These are phyloP conservation scores for Epicoccum sorghinum DNA, from an alignment of 2,329 filamentous ascomycete genomes.

Conservation along the genomic window DNA sequence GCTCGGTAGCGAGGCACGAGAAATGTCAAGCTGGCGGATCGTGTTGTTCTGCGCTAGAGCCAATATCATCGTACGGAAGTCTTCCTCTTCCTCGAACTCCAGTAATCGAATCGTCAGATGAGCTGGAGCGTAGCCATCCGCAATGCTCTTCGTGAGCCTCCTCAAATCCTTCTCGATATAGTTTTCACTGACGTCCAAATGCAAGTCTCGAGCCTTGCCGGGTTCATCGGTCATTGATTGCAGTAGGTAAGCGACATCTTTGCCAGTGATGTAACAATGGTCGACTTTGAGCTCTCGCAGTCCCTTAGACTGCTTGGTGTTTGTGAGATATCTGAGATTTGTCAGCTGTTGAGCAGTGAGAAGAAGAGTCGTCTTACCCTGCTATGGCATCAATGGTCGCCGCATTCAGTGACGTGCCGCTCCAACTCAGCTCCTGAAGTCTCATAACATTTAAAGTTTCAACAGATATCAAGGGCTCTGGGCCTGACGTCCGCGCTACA, in stretches of 20 bases:
- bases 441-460: conserved; percentile 72
- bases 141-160: conserved; percentile 59
- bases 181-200: conserved; percentile 71
- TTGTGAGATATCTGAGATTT: conserved; percentile 62
- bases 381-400: conserved; percentile 69
- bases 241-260: conserved; percentile 69
- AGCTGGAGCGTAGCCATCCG: conserved; percentile 62
- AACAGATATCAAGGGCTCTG: conserved; percentile 67
- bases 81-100: conserved; percentile 69
- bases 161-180: conserved; percentile 60
- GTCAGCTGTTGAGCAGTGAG: conserved; percentile 39
- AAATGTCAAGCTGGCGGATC: conserved; percentile 70
- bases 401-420: conserved; percentile 66
- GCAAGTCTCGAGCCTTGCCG: conserved; percentile 61
- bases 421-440: conserved; percentile 69
- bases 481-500: conserved; percentile 66
- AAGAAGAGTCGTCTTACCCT: conserved; percentile 26
- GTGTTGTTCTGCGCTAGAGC: conserved; percentile 68
- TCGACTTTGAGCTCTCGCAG: conserved; percentile 69
- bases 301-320: conserved; percentile 62
- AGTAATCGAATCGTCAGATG: conserved; percentile 71
- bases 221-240: conserved; percentile 63
- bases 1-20: conserved; percentile 71
- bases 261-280: conserved; percentile 69
- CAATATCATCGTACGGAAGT: conserved; percentile 67